Evolutionary conservation across 805 yeast species (phyloP).

Genomic region (Suhomyces sp.): DNA sequence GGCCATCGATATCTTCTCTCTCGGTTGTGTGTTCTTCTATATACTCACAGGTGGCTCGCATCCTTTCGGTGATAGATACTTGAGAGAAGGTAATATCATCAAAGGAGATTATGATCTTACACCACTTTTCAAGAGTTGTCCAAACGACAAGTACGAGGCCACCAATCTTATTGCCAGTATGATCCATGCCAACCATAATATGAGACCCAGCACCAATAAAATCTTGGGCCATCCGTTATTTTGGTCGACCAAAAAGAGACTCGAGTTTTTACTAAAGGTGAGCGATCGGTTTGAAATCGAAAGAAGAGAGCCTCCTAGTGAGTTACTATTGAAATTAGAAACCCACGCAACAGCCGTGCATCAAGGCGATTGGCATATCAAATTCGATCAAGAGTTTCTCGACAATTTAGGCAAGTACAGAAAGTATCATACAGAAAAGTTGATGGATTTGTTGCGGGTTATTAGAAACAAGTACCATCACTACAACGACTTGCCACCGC

Average conservation of each 20-base stretch:
- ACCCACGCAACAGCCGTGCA: constrained; percentile 49
- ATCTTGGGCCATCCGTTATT: constrained; percentile 85
- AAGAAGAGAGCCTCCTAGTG: constrained; percentile 73
- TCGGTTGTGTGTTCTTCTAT: constrained; percentile 92
- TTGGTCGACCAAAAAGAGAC: constrained; percentile 71
- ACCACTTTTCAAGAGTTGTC: constrained; percentile 41
- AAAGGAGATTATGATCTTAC: constrained; percentile 56
- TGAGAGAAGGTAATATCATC: constrained; percentile 85
- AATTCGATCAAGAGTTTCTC: constrained; percentile 69
- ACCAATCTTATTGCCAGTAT: constrained; percentile 66
- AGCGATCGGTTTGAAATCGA: constrained; percentile 91
- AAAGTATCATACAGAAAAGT: constrained; percentile 72
- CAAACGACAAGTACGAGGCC: constrained; percentile 57
- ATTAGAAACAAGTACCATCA: constrained; percentile 93
- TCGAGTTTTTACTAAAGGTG: constrained; percentile 81
- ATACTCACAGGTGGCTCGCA: constrained; percentile 79
- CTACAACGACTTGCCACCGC: constrained; percentile 79
- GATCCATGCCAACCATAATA: constrained; percentile 64
- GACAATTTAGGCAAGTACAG: constrained; percentile 88
- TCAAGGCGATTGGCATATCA: constrained; percentile 70
- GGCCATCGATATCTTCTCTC: constrained; percentile 88
- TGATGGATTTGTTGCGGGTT: constrained; percentile 86
- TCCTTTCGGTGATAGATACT: constrained; percentile 91
- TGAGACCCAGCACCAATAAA: constrained; percentile 65
- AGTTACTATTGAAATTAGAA: constrained; percentile 55